Percentiles rank a stretch among this genome's conserved stretches.
Conservation (phyloP, 768 basidiomycete genomes). For the Suillus bovinus region DNA sequence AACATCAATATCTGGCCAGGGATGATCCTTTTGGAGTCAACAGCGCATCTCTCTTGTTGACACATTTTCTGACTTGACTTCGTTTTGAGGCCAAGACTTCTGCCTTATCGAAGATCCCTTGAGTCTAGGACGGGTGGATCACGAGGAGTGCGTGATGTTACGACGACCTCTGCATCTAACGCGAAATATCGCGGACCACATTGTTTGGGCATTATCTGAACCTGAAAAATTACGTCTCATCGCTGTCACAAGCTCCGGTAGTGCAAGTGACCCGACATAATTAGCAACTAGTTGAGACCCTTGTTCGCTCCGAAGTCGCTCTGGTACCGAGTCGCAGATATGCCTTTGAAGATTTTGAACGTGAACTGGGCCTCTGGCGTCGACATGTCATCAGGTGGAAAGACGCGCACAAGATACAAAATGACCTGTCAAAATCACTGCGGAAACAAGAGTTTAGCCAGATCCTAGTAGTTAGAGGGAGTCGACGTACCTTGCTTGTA, state of each 20-base stretch:
- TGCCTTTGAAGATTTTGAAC: neutral
- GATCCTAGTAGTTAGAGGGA: too few species aligned
- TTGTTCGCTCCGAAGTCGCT: too few species aligned
- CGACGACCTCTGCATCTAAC: neutral
- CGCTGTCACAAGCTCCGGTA: neutral
- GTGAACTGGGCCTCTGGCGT: neutral
- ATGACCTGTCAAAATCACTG: neutral
- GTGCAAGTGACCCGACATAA: neutral
- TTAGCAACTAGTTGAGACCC: neutral
- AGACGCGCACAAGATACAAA: neutral
- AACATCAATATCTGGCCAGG: neutral
- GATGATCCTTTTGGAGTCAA: neutral
- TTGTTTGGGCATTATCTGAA: neutral
- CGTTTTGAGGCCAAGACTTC: neutral
- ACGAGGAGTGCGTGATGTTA: neutral
- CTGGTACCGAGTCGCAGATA: neutral
- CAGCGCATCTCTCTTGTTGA: neutral
- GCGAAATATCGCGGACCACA: neutral
- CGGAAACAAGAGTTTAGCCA: too few species aligned
- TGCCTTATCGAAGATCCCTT: too few species aligned
- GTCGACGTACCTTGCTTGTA: too few species aligned
- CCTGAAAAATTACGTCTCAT: neutral
- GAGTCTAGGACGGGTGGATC: neutral
- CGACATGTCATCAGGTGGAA: neutral
- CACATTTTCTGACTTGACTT: neutral